Base-by-base conservation (phyloP, 345 rosid genomes). In the Brassica incana region DNA sequence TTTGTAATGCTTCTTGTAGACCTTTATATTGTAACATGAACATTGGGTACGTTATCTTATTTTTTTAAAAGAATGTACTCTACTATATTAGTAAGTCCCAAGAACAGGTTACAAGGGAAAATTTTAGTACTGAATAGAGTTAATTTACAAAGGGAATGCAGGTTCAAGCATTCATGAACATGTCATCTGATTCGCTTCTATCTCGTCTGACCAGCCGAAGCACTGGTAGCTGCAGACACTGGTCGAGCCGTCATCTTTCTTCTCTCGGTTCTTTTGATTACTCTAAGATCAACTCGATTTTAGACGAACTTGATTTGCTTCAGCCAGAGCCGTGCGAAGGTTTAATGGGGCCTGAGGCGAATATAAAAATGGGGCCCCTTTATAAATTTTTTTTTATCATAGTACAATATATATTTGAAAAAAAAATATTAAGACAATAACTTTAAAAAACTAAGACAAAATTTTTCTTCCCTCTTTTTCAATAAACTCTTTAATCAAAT, bases 111-210 rank as follows among this genome's bases (percentile, higher is more conserved):
- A 78, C 70, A 70, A 43, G 35, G 30, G 70, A 72, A 56, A 38
- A 23, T 40, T 29, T 12, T 15, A 54, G 60, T 54, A 54, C 9
- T 6, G 23, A 7, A 15, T 5, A 16, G 10, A 65, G 43, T 25
- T 61, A 29, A 74, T 52, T 65, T 81, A 69, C 79, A 70, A 10
- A 80, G n/a, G 7, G 6, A 66, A 36, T 27, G 52, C 18, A 18
- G 70, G 90, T 91, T 91, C 98, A 95, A 90, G 85, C 81, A 91
- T 75, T 88, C 93, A 90, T 95, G 99, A 92, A 92, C 95, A 65
- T 56, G 20, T n/a, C 56, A 11, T 45, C 15, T 3, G 32, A 23
- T 4, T 12, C 12, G 8, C 8, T 43, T 66, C 67, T 58, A 80
- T 14, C 83, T 80, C 83, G 75, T 80, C 71, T 75, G 83, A 54